Base-by-base conservation (phyloP, 257 asterid species). In the Eucommia ulmoides region DNA sequence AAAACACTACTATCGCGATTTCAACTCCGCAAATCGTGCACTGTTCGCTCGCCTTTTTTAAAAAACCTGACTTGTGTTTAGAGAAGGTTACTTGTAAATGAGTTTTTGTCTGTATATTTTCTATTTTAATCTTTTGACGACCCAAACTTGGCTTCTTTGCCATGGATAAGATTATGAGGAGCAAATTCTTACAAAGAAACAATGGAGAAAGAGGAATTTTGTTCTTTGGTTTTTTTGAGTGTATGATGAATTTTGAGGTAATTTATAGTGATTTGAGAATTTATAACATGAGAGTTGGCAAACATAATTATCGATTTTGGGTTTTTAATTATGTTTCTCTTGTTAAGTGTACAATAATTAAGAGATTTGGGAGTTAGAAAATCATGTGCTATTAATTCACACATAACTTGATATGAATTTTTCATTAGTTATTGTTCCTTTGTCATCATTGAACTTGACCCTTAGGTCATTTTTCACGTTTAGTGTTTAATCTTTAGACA, bases 61-160 rank as follows among this genome's bases (percentile, higher is more conserved):
- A 80, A 0, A 82, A 72, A 3, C 94, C 94, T 0, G 78, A 65
- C 3, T 88, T 72, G 0, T 93, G 82, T 23, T 82, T 86, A 8
- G 94, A 80, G 46, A 86, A 82, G 0, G 96, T 82, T 0, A 86
- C 96, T 22, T 75, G 88, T 0, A 82, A 65, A 60, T 82, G 93
- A 22, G 69, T 80, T 41, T 77, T 78, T 0, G 71, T 74, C 52
- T 82, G 76, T 2, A 86, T 86, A 63, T 82, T 86, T n/a, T 74
- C 74, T 17, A 82, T 79, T 45, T 86, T 80, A 60, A 82, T 83
- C 81, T 78, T 82, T 58, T 78, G 88, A 0, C 88, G 60, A 2
- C 96, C 96, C 74, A 80, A 56, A 59, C 78, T 82, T 0, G 83
- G 80, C 22, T 75, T 77, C 56, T 73, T 79, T 9, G 77, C 85